Evolutionary conservation across 1,284 basidiomycete genomes (phyloP).

Genomic region (Rhodotorula mucilaginosa): DNA sequence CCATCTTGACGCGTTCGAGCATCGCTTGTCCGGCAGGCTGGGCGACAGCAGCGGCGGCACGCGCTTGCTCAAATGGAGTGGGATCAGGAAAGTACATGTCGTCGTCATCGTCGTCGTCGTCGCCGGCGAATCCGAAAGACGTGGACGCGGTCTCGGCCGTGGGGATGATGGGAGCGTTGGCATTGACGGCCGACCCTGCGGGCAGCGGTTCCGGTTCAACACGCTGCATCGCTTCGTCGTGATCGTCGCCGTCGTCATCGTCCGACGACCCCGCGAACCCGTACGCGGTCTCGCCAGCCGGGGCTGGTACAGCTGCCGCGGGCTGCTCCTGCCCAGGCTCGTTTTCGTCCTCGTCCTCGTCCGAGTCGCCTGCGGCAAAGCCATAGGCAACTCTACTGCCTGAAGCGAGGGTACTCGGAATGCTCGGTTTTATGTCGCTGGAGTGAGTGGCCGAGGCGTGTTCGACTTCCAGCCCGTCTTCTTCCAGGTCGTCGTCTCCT

Average conservation of each 20-base stretch:
- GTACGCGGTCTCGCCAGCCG: not conserved
- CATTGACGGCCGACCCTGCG: not conserved
- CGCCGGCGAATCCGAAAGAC: not conserved
- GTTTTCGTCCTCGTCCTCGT: conserved; percentile 2
- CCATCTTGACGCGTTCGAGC: not conserved
- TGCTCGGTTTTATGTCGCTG: too few relatives aligned
- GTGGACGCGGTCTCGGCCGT: not conserved
- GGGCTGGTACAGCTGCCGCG: not conserved
- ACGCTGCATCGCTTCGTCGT: not conserved
- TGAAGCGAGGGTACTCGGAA: too few relatives aligned
- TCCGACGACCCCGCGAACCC: not conserved
- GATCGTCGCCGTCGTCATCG: not conserved
- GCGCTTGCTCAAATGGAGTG: not conserved
- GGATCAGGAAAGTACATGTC: not conserved
- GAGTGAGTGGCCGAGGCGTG: too few relatives aligned
- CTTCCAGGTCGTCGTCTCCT: not conserved
- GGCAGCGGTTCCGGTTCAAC: too few relatives aligned
- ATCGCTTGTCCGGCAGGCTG: not conserved
- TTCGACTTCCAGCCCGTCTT: too few relatives aligned
- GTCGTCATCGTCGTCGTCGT: conserved; percentile 3
- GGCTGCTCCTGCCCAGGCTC: not conserved
- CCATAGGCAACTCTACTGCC: too few relatives aligned
- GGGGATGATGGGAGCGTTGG: not conserved
- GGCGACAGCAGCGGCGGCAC: not conserved
- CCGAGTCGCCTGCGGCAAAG: not conserved